These are phyloP conservation scores for Eucalyptus erythrocorys DNA, from an alignment of 345 rosid species.

Conservation along the genomic window DNA sequence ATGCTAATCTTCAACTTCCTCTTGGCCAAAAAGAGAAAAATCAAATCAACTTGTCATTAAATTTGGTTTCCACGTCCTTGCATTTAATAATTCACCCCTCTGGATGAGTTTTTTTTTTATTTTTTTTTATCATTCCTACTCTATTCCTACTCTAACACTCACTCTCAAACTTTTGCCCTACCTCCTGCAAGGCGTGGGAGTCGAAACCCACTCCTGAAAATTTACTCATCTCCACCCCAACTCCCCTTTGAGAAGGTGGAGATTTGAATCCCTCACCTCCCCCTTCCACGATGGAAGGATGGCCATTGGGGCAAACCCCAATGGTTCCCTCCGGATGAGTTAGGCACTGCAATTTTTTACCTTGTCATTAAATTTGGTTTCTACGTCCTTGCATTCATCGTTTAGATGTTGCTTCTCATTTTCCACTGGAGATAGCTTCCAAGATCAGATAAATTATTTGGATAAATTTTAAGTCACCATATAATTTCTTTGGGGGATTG, in stretches of 20 bases:
- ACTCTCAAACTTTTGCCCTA: no score
- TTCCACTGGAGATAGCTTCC: neutral
- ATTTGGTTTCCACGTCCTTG: no score
- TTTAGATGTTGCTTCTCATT: neutral
- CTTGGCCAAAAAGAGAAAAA: neutral
- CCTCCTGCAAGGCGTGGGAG: no score
- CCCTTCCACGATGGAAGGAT: no score
- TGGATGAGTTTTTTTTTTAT: no score
- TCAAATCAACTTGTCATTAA: neutral
- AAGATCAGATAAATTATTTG: neutral
- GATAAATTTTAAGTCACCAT: neutral
- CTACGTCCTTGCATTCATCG: neutral
- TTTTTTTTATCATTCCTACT: no score
- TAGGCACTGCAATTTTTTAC: neutral
- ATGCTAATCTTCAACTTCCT: neutral
- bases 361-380: neutral
- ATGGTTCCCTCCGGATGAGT: neutral
- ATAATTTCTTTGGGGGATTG: neutral
- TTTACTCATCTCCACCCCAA: no score
- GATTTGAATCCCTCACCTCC: no score
- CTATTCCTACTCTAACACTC: no score
- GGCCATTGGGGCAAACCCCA: no score
- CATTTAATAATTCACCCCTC: neutral
- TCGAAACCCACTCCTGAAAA: no score
- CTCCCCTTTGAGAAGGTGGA: no score